Conservation (phyloP, 352 stramenopile genomes). For the Pythium volutum region DNA sequence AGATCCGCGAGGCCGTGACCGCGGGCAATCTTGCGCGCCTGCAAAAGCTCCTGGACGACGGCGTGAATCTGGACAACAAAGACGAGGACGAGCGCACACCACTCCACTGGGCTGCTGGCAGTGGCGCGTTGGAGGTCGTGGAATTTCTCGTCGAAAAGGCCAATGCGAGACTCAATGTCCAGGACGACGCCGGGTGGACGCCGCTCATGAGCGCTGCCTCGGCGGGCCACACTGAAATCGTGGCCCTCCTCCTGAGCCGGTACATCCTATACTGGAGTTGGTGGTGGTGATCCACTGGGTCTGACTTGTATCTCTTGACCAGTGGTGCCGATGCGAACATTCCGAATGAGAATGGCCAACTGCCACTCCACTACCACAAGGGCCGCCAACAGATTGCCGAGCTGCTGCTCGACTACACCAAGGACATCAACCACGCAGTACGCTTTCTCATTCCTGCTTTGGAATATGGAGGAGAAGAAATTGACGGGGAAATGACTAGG, state of each 20-base stretch:
- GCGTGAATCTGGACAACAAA: slow-evolving; percentile 41
- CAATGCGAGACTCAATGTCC: slow-evolving; percentile 45
- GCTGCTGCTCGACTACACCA: slow-evolving; percentile 65
- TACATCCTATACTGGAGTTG: slow-evolving; percentile 13
- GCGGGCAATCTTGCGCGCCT: slow-evolving; percentile 22
- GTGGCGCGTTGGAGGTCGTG: slow-evolving; percentile 44
- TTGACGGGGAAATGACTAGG: slow-evolving; percentile 26
- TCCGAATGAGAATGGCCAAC: slow-evolving; percentile 67
- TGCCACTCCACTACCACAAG: slow-evolving; percentile 76
- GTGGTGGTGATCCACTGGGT: neutral
- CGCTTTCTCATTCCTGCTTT: slow-evolving; percentile 9
- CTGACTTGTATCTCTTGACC: slow-evolving; percentile 6
- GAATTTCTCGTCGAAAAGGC: slow-evolving; percentile 50
- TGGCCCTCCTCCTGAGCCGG: slow-evolving; percentile 54
- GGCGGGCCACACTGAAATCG: slow-evolving; percentile 52
- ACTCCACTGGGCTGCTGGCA: slow-evolving; percentile 61
- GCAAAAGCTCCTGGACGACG: slow-evolving; percentile 29
- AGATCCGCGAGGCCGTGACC: slow-evolving; percentile 14
- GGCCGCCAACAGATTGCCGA: slow-evolving; percentile 64
- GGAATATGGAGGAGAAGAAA: neutral
- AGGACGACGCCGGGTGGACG: slow-evolving; percentile 76
- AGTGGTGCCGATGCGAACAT: slow-evolving; percentile 66
- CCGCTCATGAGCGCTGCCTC: slow-evolving; percentile 74
- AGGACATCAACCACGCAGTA: slow-evolving; percentile 58
- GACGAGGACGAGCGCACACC: slow-evolving; percentile 73